Evolutionary conservation across 139 green algal species (phyloP), one percentile per base, ranked within the genome.

Genomic region (Astrephomene gubernaculifera): DNA sequence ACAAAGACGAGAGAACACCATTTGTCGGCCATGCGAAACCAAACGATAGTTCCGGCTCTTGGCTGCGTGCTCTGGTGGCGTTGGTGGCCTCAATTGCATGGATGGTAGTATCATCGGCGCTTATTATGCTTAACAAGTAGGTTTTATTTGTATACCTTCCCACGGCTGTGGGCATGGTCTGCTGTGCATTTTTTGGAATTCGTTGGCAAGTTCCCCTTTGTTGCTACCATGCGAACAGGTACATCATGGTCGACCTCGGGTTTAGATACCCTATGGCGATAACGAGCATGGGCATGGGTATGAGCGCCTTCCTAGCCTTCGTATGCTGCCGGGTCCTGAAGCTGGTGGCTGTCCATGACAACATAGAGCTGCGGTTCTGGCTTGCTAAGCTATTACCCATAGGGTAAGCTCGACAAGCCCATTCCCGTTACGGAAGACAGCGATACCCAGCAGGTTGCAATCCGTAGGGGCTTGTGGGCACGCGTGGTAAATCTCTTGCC

Each of bases 81-180:
- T 39, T 83, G 41, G 38, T 41, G 3, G 76, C 27, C 0, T 71
- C 76, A 22, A 39, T 35, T 1, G 73, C 74, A 1, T 97, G 94
- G 94, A 97, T 97, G 95, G 33, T 82, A 14, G 90, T 96, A 21
- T 92, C 78, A 29, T 90, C 71, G 44, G 79, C 35, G 0, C 90
- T 98, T 21, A 97, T 98, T 79, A 63, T 98, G 57, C 35, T 98
- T 24, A 98, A 98, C 83, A 97, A 98, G 86, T 82, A 43, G 35
- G 82, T 31, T 14, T 24, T 71, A 33, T 71, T 71, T 17, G n/a
- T 25, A 45, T 35, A 25, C 14, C 36, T 45, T 49, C 31, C 65
- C 4, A 45, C 35, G 35, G 35, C 7, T 0, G 17, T 19, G 69
- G 19, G 19, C 57, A 38, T 39, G 41, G 22, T 36, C 21, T 24